A percentile compares a stretch with the other conserved stretches of the same genome.
Conservation (phyloP, 495 filamentous ascomycete species). For the Corynascus novoguineensis region DNA sequence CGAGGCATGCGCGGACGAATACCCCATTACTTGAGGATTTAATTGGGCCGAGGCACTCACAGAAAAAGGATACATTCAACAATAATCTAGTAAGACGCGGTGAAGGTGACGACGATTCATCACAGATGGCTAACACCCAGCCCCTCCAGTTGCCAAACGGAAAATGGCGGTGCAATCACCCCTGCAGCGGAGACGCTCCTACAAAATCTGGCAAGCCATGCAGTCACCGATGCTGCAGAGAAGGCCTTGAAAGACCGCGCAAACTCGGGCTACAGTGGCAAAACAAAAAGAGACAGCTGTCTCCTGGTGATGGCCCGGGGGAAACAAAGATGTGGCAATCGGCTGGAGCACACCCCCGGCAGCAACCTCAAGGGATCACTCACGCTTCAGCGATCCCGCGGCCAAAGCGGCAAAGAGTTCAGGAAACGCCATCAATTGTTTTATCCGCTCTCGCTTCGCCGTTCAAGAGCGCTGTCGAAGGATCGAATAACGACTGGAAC, state of each 20-base stretch:
- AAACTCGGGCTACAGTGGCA: conserved; percentile 46
- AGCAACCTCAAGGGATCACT: not conserved
- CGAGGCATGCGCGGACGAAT: conserved; percentile 21
- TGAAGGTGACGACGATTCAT: conserved; percentile 17
- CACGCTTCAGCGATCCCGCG: not conserved
- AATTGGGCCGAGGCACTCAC: conserved; percentile 2
- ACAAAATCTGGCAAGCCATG: conserved; percentile 48
- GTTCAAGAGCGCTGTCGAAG: not conserved
- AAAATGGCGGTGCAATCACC: conserved; percentile 83
- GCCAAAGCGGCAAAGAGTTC: not conserved
- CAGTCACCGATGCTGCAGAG: conserved; percentile 77
- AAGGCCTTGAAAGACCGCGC: conserved; percentile 74
- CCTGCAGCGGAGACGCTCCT: conserved; percentile 62
- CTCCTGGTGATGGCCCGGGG: not conserved
- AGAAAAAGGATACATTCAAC: conserved; percentile 36
- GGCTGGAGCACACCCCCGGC: not conserved
- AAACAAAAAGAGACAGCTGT: conserved; percentile 19
- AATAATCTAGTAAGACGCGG: conserved; percentile 5
- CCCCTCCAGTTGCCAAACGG: conserved; percentile 66
- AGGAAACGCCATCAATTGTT: not conserved
- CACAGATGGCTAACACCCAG: conserved; percentile 28
- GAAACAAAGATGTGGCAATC: not conserved
- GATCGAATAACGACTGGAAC: conserved; percentile 4
- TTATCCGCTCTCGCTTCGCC: not conserved
- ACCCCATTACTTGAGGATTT: conserved; percentile 32